Evolutionary conservation across 1,284 basidiomycete species (phyloP), one percentile per base, ranked within the genome.

Genomic region (Cystobasidiaceae sp.): DNA sequence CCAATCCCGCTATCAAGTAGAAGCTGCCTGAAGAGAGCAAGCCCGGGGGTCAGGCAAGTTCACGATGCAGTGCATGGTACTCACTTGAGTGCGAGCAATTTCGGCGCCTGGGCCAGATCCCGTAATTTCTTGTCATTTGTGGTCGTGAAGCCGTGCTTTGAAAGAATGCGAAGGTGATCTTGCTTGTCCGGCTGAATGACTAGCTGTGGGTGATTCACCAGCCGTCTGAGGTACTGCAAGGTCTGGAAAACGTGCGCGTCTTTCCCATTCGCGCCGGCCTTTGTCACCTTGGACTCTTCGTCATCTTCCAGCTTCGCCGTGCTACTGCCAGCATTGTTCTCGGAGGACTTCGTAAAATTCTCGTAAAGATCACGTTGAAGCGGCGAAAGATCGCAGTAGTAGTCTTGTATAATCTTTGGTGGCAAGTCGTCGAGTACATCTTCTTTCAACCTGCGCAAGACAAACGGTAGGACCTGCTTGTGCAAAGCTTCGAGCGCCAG

Each of bases 321-420:
- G 2, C 57, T 60, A 0, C 64, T 72, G 63, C 80, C 84, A 25
- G 86, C 90, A 66, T 62, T 46, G 32, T 66, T 52, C 4, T 54
- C 67, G 70, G 86, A 84, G 0, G 92, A 94, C 74, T 85, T 84
- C 1, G 89, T 85, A 74, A 93, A 96, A 74, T 93, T 88, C 74
- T 97, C 93, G 76, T 97, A 97, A 17, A 97, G 82, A 72, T 86
- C 82, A 78, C 92, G 91, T 80, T 98, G 93, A 57, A 98, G 78
- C 15, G 92, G 88, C 0, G 93, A 97, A 2, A 99, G 82, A 74
- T 98, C 94, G 81, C 94, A 97, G 75, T 97, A 96, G 77, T 98
- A 97, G 76, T 99, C 96, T 78, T 99, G 96, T 69, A 99, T 98
- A 77, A 99, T 99, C 80, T 99, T 98, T 2, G 96, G 96, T 0